These are phyloP conservation scores for Phtheirospermum japonicum DNA, from an alignment of 257 asterid species.

Conservation along the genomic window DNA sequence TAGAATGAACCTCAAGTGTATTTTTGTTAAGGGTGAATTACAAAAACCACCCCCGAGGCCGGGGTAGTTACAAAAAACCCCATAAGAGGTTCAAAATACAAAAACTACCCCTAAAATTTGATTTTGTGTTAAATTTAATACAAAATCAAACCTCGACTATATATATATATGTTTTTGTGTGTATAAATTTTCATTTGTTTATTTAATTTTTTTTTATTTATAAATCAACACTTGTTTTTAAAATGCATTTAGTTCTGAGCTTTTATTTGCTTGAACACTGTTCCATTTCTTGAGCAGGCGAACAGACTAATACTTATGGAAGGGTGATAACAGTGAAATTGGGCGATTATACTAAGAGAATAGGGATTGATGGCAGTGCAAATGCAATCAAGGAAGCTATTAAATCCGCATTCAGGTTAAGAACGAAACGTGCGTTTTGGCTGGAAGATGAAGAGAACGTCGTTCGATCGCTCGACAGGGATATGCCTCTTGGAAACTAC, in stretches of 20 bases:
- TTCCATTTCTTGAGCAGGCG: slow-evolving; percentile 46
- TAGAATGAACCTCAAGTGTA: not conserved
- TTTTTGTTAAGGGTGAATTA: not conserved
- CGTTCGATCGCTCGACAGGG: slow-evolving; percentile 76
- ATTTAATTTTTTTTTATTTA: too few relatives aligned
- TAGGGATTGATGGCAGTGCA: slow-evolving; percentile 75
- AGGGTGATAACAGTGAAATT: slow-evolving; percentile 76
- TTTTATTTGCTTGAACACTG: not conserved
- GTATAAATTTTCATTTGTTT: too few relatives aligned
- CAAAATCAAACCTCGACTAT: too few relatives aligned
- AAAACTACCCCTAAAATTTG: too few relatives aligned
- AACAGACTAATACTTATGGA: slow-evolving; percentile 59
- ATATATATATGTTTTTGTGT: too few relatives aligned
- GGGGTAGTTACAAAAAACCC: too few relatives aligned
- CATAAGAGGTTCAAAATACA: too few relatives aligned
- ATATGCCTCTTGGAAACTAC: slow-evolving; percentile 89
- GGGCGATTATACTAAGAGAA: slow-evolving; percentile 66
- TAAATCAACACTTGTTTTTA: too few relatives aligned
- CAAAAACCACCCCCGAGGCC: too few relatives aligned
- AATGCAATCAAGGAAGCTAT: slow-evolving; percentile 85
- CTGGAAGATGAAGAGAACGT: slow-evolving; percentile 84
- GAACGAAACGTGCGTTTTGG: slow-evolving; percentile 92
- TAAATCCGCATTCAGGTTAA: slow-evolving; percentile 69
- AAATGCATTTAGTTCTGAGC: not conserved
- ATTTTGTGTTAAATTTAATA: too few relatives aligned